These are phyloP conservation scores for Populus tremula DNA, from an alignment of 345 rosid genomes.

Conservation along the genomic window DNA sequence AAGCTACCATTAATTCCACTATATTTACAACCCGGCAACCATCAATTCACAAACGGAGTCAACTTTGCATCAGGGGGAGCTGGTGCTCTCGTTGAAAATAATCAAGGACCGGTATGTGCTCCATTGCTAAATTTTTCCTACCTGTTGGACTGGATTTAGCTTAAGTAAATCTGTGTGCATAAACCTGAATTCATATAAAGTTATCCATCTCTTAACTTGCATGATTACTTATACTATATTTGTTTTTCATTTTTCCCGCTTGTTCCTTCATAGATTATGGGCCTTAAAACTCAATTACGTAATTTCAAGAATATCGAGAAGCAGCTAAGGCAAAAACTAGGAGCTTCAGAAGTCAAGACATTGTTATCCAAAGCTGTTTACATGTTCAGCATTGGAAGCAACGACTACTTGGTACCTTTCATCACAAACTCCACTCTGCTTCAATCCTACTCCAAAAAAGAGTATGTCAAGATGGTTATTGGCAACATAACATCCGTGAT, in stretches of 20 bases:
- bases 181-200: too few species aligned
- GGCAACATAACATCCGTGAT: conserved; percentile 32
- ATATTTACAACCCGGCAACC: conserved; percentile 35
- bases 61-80: conserved; percentile 56
- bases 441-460: conserved; percentile 19
- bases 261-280: conserved; percentile 33
- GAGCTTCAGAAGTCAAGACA: conserved; percentile 26
- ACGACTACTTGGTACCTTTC: conserved; percentile 26
- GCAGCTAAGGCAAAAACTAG: conserved; percentile 31
- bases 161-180: too few species aligned
- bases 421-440: conserved; percentile 19
- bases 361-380: conserved; percentile 42
- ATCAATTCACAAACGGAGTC: conserved; percentile 31
- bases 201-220: not conserved
- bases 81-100: conserved; percentile 44
- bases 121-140: too few species aligned
- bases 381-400: conserved; percentile 39
- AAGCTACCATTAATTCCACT: conserved; percentile 45
- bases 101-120: conserved; percentile 33
- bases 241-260: not conserved
- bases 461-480: conserved; percentile 23
- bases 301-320: conserved; percentile 33
- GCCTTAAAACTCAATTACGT: conserved; percentile 32
- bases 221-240: not conserved
- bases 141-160: not conserved